Evolutionary conservation across 73 alveolate species (phyloP), one percentile per base, ranked within the genome.

Genomic region (Paramecium bursaria): DNA sequence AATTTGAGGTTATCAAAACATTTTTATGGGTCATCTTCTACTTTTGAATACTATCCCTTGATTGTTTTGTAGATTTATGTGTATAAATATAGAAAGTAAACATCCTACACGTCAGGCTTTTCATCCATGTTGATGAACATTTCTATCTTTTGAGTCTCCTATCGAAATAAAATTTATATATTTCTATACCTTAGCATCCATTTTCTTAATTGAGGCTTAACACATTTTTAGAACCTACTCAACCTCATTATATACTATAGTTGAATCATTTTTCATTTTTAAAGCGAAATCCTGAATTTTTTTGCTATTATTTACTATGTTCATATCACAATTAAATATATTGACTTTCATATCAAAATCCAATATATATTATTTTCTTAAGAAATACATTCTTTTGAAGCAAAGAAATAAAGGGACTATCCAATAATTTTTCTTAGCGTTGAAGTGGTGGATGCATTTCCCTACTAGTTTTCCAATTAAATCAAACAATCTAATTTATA

Each of bases 341-440:
- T 67, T 67, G 4, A 67, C 39, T 39, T 39, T 42, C 39, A 39
- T 57, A 21, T 27, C 44, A 19, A 67, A 7, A 11, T 57, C 55
- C n/a, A 15, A 53, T 14, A 39, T 35, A 33, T 35, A 67, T 1
- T 39, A 2, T 42, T 67, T 67, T 17, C 82, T 31, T 10, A 67
- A 67, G 21, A 35, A 25, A 6, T 39, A 42, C 82, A 67, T 67
- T 67, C 82, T 67, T 27, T 67, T 67, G n/a, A 67, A 67, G 17
- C 82, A 67, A 3, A 67, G 25, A 22, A 67, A 67, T 19, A 67
- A 42, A 2, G 82, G 82, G 9, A 67, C 44, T 3, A 67, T 67
- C 82, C 60, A 67, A 67, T 39, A 67, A 6, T 67, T 67, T 67
- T 67, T 67, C 4, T 21, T 15, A 9, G 82, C 82, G 15, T 67